Conservation (phyloP, 169 alveolate species). For the Cryptosporidium ryanae region DNA sequence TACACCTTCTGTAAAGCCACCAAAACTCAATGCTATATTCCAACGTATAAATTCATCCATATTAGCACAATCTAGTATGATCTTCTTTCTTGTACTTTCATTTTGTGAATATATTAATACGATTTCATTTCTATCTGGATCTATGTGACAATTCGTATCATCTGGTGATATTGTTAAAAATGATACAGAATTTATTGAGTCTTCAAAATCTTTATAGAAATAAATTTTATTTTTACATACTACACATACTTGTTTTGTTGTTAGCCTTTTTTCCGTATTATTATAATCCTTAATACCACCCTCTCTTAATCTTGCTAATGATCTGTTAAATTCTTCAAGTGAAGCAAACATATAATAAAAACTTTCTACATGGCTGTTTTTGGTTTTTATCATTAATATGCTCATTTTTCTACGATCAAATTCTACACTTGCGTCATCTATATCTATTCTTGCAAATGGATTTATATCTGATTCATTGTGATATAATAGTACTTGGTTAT, state of each 20-base stretch:
- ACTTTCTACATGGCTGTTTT: constrained; percentile 35
- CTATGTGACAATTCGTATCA: constrained; percentile 69
- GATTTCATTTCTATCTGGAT: constrained; percentile 58
- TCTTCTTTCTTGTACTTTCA: constrained; percentile 31
- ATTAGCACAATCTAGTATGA: constrained; percentile 66
- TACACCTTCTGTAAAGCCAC: constrained; percentile 47
- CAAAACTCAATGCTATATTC: constrained; percentile 62
- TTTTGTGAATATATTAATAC: constrained; percentile 45
- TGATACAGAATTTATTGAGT: neutral
- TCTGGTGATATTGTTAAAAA: constrained; percentile 65
- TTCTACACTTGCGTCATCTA: constrained; percentile 14
- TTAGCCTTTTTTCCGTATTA: constrained; percentile 17
- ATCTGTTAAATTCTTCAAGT: constrained; percentile 60
- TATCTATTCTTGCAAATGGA: constrained; percentile 44
- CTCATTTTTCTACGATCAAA: constrained; percentile 73
- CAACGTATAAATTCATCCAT: constrained; percentile 60
- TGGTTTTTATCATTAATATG: constrained; percentile 31
- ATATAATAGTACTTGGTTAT: constrained; percentile 29
- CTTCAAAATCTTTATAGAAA: constrained; percentile 24
- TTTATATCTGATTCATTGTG: constrained; percentile 39
- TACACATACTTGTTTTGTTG: constrained; percentile 51
- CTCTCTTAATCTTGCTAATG: constrained; percentile 68
- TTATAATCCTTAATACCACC: constrained; percentile 53
- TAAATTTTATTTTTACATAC: constrained; percentile 68
- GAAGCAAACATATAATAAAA: constrained; percentile 70